Evolutionary conservation across 2,329 filamentous ascomycete genomes (phyloP), one percentile per base, ranked within the genome.

Genomic region (Myriosclerotinia scirpicola): DNA sequence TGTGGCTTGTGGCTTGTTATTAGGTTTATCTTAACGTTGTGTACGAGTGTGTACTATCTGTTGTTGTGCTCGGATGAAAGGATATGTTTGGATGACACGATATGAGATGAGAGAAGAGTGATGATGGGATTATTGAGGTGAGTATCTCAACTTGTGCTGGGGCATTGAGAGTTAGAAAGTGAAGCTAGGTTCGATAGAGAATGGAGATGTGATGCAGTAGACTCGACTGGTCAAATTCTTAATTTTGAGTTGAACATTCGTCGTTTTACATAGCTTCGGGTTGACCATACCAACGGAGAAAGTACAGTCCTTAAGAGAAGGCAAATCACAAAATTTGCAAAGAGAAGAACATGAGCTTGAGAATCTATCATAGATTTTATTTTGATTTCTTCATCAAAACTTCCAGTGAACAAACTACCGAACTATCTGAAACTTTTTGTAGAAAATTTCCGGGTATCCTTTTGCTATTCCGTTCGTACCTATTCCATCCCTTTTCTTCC

Each of bases 371-470:
- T 46, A 20, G 38, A 54, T 64, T 36, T 55, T 20, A 61, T 22
- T 38, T 36, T 26, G 56, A 60, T 17, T 50, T 38, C 54, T 36
- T 64, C 26, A 36, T 64, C 61, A 26, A n/a, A 54, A 55, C 40
- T 46, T 50, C 40, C 26, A 46, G 38, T n/a, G 30, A 22, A 22
- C 61, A 26, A 42, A 11, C 26, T 34, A 64, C 61, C 46, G 48
- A 44, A 64, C 26, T 40, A n/a, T 54, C 50, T 64, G 61, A 55
- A 36, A 54, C 1, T 17, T n/a, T n/a, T 40, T 9, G 52, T 34
- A 54, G 52, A 63, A 54, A 53, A 42, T 55, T 46, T 30, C 38
- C 22, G 50, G 61, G 61, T 64, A 64, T 64, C 61, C 61, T 55
- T 64, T 22, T 55, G 38, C 50, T 38, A 22, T 55, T 55, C 50